Evolutionary conservation across 768 basidiomycete genomes (phyloP).

Genomic region (Suillus occidentalis): DNA sequence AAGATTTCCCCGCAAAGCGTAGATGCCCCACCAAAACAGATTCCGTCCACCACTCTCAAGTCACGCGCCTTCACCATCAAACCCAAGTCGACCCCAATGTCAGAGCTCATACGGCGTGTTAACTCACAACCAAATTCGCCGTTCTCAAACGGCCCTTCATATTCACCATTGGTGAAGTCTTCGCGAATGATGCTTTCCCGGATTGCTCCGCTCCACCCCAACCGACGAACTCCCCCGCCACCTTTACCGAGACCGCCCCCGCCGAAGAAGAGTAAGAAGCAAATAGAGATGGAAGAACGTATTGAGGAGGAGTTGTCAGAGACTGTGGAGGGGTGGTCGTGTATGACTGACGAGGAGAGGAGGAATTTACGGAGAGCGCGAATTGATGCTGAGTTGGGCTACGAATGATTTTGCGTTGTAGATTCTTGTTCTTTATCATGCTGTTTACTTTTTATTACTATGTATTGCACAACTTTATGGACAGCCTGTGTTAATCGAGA

Average conservation of each 20-base stretch:
- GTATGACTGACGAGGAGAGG: conserved; percentile 41
- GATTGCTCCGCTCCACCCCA: conserved; percentile 77
- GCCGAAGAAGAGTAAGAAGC: conserved; percentile 79
- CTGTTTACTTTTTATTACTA: not conserved
- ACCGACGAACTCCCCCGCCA: conserved; percentile 71
- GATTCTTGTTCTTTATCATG: not conserved
- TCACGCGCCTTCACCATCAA: conserved; percentile 43
- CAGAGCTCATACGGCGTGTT: conserved; percentile 72
- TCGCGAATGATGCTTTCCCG: conserved; percentile 60
- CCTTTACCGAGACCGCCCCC: conserved; percentile 69
- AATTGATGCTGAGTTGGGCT: conserved; percentile 62
- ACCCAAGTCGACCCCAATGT: conserved; percentile 64
- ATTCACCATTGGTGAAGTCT: conserved; percentile 67
- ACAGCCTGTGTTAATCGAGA: not conserved
- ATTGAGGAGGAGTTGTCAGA: conserved; percentile 83
- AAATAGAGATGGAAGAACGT: conserved; percentile 70
- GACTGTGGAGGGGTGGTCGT: conserved; percentile 64
- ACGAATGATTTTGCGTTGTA: conserved; percentile 36
- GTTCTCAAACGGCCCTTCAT: conserved; percentile 33
- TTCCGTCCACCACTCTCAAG: conserved; percentile 13
- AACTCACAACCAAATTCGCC: conserved; percentile 68
- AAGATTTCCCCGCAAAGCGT: conserved; percentile 13
- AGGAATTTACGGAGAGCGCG: conserved; percentile 58
- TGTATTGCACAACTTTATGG: not conserved
- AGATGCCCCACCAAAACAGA: conserved; percentile 9